phyloP scores from a whole-genome alignment of 2,329 filamentous ascomycete species.

The Penicillium occitanis region DNA sequence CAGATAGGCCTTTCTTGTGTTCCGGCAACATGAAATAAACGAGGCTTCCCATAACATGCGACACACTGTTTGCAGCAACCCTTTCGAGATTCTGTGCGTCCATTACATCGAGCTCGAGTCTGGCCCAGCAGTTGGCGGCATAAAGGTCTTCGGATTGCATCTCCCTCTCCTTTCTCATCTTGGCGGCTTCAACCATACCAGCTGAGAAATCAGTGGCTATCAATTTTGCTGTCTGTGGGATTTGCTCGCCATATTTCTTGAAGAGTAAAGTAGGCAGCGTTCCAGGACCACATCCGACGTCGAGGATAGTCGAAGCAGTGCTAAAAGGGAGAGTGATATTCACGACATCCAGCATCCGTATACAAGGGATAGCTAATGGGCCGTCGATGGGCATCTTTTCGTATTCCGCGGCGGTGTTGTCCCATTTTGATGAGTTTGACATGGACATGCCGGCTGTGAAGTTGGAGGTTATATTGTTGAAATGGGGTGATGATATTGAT shows the following conservation, averaged over 20 bases:
- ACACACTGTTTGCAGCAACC: slow-evolving; percentile 5
- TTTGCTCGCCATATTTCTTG: slow-evolving; percentile 7
- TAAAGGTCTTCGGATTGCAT: background rate
- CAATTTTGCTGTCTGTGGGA: background rate
- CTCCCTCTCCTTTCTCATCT: background rate
- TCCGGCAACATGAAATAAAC: slow-evolving; percentile 20
- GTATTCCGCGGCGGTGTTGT: slow-evolving; percentile 14
- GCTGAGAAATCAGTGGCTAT: slow-evolving; percentile 16
- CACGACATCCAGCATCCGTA: slow-evolving; percentile 11
- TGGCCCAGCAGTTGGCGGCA: slow-evolving; percentile 1
- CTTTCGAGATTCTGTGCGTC: slow-evolving; percentile 16
- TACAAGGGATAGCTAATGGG: background rate
- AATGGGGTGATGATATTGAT: background rate
- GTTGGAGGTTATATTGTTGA: background rate
- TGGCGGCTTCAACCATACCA: slow-evolving; percentile 15
- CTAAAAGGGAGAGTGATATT: background rate
- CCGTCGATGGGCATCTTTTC: slow-evolving; percentile 1
- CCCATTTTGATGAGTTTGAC: slow-evolving; percentile 10
- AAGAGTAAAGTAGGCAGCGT: slow-evolving; percentile 14
- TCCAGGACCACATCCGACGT: slow-evolving; percentile 16
- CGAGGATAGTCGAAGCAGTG: slow-evolving; percentile 12
- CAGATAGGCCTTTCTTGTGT: slow-evolving; percentile 9
- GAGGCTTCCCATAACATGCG: slow-evolving; percentile 14
- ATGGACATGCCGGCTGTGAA: background rate
- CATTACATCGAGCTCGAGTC: slow-evolving; percentile 9